Evolutionary conservation across 176 grass and related monocot species (phyloP).

Genomic region (Avena atlantica): DNA sequence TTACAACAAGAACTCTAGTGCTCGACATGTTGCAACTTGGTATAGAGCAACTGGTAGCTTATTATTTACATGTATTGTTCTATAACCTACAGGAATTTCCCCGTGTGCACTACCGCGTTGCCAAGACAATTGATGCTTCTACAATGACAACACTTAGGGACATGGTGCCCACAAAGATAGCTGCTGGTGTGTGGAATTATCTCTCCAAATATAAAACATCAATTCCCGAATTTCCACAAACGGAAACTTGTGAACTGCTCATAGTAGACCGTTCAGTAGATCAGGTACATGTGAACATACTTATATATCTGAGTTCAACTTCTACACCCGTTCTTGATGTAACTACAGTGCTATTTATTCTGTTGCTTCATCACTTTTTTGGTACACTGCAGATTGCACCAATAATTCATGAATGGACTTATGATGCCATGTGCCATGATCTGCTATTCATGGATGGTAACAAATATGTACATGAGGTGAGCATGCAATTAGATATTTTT

Average conservation of each 20-base stretch:
- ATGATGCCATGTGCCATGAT: conserved; percentile 99
- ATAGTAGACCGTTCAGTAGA: conserved; percentile 95
- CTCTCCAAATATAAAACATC: conserved; percentile 72
- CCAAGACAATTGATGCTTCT: conserved; percentile 83
- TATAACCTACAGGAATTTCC: conserved; percentile 80
- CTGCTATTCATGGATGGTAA: conserved; percentile 92
- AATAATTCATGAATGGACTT: conserved; percentile 99
- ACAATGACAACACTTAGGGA: conserved; percentile 85
- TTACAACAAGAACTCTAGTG: conserved; percentile 31
- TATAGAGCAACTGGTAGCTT: conserved; percentile 15
- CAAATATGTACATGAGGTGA: conserved; percentile 94
- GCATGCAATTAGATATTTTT: conserved; percentile 28
- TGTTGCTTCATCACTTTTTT: conserved; percentile 22
- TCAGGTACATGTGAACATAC: conserved; percentile 56
- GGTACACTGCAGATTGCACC: conserved; percentile 76
- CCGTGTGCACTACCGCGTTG: conserved; percentile 82
- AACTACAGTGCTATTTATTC: conserved; percentile 7
- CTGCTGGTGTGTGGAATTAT: conserved; percentile 88
- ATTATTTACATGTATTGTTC: conserved; percentile 30
- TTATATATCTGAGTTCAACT: conserved; percentile 14
- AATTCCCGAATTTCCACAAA: conserved; percentile 80
- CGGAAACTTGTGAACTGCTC: conserved; percentile 94
- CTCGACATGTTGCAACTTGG: conserved; percentile 18
- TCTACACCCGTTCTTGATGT: not conserved
- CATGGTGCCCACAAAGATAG: conserved; percentile 90